phyloP scores from a whole-genome alignment of 345 rosid genomes.

The Psidium friedrichsthalianum region DNA sequence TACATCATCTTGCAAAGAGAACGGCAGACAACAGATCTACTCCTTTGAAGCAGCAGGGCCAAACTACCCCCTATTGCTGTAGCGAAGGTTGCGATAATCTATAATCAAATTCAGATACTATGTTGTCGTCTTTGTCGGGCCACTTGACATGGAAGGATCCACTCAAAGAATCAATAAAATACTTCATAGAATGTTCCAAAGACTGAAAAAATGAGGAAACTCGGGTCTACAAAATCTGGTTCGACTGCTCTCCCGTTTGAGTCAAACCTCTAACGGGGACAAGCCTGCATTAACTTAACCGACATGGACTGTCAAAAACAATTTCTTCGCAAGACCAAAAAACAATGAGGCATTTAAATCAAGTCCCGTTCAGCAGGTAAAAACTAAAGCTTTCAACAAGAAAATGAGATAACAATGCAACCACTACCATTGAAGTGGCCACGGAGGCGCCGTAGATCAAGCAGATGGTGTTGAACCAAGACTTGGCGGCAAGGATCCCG shows the following conservation, averaged over 20 bases:
- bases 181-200: not conserved
- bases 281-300: not conserved
- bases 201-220: not conserved
- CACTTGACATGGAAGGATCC: not conserved
- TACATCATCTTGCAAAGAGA: not conserved
- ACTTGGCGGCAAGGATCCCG: no score
- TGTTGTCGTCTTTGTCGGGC: not conserved
- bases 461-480: conserved; percentile 10
- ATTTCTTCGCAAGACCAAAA: not conserved
- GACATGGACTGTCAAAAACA: not conserved
- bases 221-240: not conserved
- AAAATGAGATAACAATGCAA: not conserved
- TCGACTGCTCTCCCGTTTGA: not conserved
- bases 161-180: not conserved
- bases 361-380: not conserved
- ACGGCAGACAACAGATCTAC: not conserved
- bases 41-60: not conserved
- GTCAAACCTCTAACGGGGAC: not conserved
- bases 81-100: not conserved
- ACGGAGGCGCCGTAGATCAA: conserved; percentile 57
- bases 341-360: not conserved
- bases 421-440: conserved; percentile 52
- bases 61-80: not conserved
- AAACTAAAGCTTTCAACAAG: not conserved
- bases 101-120: not conserved